Percentiles rank a stretch among this genome's conserved stretches.
These are phyloP conservation scores for Leptographium radiaticola DNA, from an alignment of 2,329 filamentous ascomycete species.

Conservation along the genomic window DNA sequence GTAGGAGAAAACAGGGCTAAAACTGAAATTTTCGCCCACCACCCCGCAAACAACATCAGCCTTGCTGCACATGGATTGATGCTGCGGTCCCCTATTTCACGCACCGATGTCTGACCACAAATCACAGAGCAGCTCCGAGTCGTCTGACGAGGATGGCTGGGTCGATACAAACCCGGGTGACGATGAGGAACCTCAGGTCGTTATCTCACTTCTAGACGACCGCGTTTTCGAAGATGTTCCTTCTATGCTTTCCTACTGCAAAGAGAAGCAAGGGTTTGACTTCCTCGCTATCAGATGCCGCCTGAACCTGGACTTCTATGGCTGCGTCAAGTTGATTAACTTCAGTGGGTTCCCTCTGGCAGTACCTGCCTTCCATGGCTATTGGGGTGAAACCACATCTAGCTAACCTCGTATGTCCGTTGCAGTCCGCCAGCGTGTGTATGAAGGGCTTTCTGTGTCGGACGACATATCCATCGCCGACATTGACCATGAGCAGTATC, in stretches of 20 bases:
- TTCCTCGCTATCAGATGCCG: slow-evolving; percentile 45
- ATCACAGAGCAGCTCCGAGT: slow-evolving; percentile 19
- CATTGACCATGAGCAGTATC: slow-evolving; percentile 65
- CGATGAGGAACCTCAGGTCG: slow-evolving; percentile 45
- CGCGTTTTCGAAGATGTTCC: slow-evolving; percentile 49
- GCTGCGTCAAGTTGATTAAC: slow-evolving; percentile 62
- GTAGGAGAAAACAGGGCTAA: background rate
- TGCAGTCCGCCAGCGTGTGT: slow-evolving; percentile 33
- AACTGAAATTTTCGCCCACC: background rate
- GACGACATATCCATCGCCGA: slow-evolving; percentile 45
- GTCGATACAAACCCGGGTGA: slow-evolving; percentile 30
- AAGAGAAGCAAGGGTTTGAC: slow-evolving; percentile 53
- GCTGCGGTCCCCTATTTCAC: background rate
- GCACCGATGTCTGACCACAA: slow-evolving; percentile 6
- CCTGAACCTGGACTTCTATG: slow-evolving; percentile 57
- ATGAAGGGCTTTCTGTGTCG: slow-evolving; percentile 32
- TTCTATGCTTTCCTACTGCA: slow-evolving; percentile 57
- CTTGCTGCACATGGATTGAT: background rate
- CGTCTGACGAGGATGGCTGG: slow-evolving; percentile 23
- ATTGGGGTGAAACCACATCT: background rate
- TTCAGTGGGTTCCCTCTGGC: slow-evolving; percentile 29
- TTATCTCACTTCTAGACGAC: slow-evolving; percentile 57
- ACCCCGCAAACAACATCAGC: background rate
- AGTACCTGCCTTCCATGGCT: background rate
- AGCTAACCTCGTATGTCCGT: background rate